These are phyloP conservation scores for Populus deltoides DNA, from an alignment of 345 rosid species.

Conservation along the genomic window DNA sequence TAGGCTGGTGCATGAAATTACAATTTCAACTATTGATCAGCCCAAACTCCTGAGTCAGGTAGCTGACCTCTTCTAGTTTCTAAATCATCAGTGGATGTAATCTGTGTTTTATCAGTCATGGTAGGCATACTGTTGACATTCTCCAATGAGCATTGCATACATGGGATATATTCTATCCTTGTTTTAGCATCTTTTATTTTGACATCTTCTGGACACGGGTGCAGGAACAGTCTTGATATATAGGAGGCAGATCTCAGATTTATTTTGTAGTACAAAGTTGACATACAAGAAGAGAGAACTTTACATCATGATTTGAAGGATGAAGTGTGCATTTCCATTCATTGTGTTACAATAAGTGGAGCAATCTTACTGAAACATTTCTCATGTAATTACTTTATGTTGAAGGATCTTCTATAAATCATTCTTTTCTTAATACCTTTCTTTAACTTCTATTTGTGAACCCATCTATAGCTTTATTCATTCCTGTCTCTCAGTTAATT, in stretches of 20 bases:
- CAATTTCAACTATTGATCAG: conserved; percentile 61
- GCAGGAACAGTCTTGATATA: neutral
- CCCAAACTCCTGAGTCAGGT: conserved; percentile 71
- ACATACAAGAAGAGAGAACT: neutral
- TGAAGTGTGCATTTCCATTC: neutral
- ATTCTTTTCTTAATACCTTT: neutral
- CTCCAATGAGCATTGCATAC: neutral
- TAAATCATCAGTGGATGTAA: conserved; percentile 13
- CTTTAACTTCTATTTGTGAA: neutral
- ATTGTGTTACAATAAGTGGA: neutral
- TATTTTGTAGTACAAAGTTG: neutral
- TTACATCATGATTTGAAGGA: neutral
- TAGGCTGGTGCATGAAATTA: conserved; percentile 72
- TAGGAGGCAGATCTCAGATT: neutral
- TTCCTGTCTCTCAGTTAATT: neutral
- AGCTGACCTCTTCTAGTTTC: conserved; percentile 9
- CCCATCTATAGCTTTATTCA: neutral
- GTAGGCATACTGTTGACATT: neutral
- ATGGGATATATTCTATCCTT: neutral
- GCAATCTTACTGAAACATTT: neutral
- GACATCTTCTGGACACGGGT: neutral
- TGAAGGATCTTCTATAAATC: neutral
- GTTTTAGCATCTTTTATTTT: neutral
- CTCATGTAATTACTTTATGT: neutral
- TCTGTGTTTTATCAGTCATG: neutral